Percentiles rank a stretch among this genome's conserved stretches.
Evolutionary conservation across 768 basidiomycete genomes (phyloP).

Genomic region (Krasilnikovozyma curviuscula): DNA sequence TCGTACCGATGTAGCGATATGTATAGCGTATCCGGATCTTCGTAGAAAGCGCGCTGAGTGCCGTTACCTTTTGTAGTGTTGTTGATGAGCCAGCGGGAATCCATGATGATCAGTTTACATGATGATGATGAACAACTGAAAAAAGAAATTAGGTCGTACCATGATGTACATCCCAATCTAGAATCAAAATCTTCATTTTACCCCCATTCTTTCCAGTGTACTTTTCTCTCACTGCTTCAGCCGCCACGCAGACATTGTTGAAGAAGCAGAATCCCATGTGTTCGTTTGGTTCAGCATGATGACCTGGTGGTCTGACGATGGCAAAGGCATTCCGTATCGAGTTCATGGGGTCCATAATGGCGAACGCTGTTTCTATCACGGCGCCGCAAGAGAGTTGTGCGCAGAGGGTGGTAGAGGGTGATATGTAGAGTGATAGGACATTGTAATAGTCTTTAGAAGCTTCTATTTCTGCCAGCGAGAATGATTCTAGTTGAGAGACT

Average conservation of each 20-base stretch:
- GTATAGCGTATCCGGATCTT: constrained; percentile 78
- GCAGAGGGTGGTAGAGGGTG: constrained; percentile 59
- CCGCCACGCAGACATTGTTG: constrained; percentile 91
- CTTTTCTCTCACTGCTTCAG: constrained; percentile 53
- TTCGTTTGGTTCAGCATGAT: constrained; percentile 94
- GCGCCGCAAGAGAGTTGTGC: constrained; percentile 84
- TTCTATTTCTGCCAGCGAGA: constrained; percentile 33
- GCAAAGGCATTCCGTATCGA: constrained; percentile 67
- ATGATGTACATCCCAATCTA: constrained; percentile 98
- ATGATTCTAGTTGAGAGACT: constrained; percentile 28
- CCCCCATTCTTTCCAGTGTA: constrained; percentile 50
- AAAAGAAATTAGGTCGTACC: constrained; percentile 32
- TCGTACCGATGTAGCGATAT: constrained; percentile 92
- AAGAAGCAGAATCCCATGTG: constrained; percentile 99
- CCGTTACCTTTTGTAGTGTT: constrained; percentile 52
- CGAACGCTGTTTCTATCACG: constrained; percentile 71
- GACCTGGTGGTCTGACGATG: constrained; percentile 89
- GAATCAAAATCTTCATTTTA: constrained; percentile 57
- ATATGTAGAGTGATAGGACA: constrained; percentile 77
- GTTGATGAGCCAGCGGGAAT: background rate
- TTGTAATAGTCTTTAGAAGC: constrained; percentile 71
- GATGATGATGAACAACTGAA: background rate
- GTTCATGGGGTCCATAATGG: constrained; percentile 32
- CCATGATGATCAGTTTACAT: background rate
- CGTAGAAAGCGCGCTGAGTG: constrained; percentile 86